A percentile compares a stretch with the other conserved stretches of the same genome.
Conservation (phyloP, 2,329 filamentous ascomycete genomes). For the Purpureocillium lavendulum region DNA sequence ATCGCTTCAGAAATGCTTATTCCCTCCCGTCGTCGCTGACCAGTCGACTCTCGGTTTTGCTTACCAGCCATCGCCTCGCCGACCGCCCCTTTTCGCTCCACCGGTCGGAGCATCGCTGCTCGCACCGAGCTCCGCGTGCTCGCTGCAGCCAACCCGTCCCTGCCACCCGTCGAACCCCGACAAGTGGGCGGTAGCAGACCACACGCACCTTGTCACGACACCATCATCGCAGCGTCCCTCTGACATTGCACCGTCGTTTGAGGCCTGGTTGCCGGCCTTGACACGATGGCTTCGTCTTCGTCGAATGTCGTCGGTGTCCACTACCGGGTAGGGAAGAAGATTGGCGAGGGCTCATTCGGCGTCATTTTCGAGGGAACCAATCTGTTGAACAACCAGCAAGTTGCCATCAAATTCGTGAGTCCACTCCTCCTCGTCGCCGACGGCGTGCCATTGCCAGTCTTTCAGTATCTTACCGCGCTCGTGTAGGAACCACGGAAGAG, state of each 20-base stretch:
- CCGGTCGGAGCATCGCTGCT: constrained; percentile 8
- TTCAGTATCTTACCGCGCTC: background rate
- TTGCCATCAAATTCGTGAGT: constrained; percentile 98
- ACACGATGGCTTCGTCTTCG: constrained; percentile 57
- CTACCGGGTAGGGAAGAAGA: constrained; percentile 38
- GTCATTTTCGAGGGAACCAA: constrained; percentile 99
- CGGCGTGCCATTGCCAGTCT: background rate
- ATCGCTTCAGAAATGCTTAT: constrained; percentile 12
- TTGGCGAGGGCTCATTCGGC: constrained; percentile 96
- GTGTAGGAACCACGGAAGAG: constrained; percentile 91
- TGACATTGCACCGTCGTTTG: background rate
- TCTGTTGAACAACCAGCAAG: constrained; percentile 96
- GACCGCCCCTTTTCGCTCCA: constrained; percentile 7
- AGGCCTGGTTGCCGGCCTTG: background rate
- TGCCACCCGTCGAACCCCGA: constrained; percentile 5
- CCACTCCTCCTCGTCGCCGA: constrained; percentile 1
- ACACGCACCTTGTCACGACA: constrained; percentile 1
- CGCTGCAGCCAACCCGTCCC: constrained; percentile 1
- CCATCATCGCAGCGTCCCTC: background rate
- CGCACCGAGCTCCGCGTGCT: constrained; percentile 9
- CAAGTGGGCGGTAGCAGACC: constrained; percentile 2
- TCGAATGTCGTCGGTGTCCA: too few species aligned
- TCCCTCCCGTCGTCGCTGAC: constrained; percentile 12
- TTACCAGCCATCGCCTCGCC: constrained; percentile 5
- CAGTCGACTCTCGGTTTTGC: constrained; percentile 7